Conservation (phyloP, 257 asterid genomes). For the Phtheirospermum japonicum region DNA sequence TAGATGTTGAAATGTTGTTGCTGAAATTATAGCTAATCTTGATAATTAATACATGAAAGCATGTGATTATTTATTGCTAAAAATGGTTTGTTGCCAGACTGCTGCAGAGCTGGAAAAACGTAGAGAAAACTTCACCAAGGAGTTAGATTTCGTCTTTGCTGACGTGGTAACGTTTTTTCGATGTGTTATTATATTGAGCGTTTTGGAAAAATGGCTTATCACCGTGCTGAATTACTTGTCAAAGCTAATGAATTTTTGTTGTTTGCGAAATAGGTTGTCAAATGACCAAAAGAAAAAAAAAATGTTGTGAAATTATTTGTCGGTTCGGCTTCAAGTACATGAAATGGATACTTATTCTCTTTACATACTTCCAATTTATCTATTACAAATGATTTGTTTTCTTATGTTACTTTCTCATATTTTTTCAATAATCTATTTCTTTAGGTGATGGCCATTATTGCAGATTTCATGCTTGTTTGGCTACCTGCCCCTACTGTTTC, state of each 20-base stretch:
- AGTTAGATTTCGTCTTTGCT: conserved; percentile 86
- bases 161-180: conserved; percentile 67
- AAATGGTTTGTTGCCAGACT: conserved; percentile 43
- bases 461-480: conserved; percentile 99
- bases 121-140: conserved; percentile 80
- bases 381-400: background rate
- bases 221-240: background rate
- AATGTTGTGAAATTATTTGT: background rate
- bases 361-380: background rate
- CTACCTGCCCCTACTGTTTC: conserved; percentile 96
- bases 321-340: background rate
- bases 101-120: conserved; percentile 91
- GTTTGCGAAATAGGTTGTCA: background rate
- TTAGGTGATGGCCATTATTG: conserved; percentile 93
- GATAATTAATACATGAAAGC: background rate
- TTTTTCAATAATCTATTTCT: conserved; percentile 24
- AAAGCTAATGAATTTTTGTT: background rate
- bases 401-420: conserved; percentile 5
- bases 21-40: too few relatives aligned
- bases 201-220: background rate
- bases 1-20: background rate
- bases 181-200: background rate
- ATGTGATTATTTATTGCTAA: conserved; percentile 9
- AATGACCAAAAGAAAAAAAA: conserved; percentile 1
- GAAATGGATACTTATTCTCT: background rate